Percentiles rank a stretch among this genome's conserved stretches.
These are phyloP conservation scores for Aureobasidium leucospermi DNA, from an alignment of 2,329 filamentous ascomycete genomes.

Conservation along the genomic window DNA sequence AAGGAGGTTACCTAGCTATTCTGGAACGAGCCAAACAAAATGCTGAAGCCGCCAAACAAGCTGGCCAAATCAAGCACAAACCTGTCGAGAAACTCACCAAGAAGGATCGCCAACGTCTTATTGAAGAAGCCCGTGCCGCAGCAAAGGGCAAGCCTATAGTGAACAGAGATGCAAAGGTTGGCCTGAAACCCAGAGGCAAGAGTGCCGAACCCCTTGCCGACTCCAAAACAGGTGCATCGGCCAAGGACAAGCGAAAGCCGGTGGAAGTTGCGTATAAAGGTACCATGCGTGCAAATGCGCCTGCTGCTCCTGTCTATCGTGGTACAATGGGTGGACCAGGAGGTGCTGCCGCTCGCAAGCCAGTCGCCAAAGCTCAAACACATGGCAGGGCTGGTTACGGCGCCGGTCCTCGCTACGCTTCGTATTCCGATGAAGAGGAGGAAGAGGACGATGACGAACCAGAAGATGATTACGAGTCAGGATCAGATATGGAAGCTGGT, in stretches of 20 bases:
- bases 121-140: conserved; percentile 35
- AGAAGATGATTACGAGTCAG: conserved; percentile 57
- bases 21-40: conserved; percentile 64
- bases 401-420: conserved; percentile 27
- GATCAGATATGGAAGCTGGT: conserved; percentile 71
- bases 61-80: conserved; percentile 68
- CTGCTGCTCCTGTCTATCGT: conserved; percentile 28
- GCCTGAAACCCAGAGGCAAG: conserved; percentile 27
- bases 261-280: conserved; percentile 37
- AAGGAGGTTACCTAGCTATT: conserved; percentile 69
- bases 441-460: conserved; percentile 49
- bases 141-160: conserved; percentile 35
- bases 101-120: conserved; percentile 43
- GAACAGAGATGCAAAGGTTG: conserved; percentile 13
- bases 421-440: conserved; percentile 33
- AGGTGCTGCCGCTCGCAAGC: conserved; percentile 27
- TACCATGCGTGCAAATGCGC: conserved; percentile 26
- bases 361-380: conserved; percentile 20
- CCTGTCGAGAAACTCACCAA: conserved; percentile 56
- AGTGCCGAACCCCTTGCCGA: conserved; percentile 21
- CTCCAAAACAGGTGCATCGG: conserved; percentile 21
- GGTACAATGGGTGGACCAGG: conserved; percentile 40
- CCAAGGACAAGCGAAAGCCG: conserved; percentile 31
- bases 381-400: conserved; percentile 21
- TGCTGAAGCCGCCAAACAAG: conserved; percentile 49